Base-by-base conservation (phyloP, 2,329 filamentous ascomycete species). In the Westerdykella aurantiaca region DNA sequence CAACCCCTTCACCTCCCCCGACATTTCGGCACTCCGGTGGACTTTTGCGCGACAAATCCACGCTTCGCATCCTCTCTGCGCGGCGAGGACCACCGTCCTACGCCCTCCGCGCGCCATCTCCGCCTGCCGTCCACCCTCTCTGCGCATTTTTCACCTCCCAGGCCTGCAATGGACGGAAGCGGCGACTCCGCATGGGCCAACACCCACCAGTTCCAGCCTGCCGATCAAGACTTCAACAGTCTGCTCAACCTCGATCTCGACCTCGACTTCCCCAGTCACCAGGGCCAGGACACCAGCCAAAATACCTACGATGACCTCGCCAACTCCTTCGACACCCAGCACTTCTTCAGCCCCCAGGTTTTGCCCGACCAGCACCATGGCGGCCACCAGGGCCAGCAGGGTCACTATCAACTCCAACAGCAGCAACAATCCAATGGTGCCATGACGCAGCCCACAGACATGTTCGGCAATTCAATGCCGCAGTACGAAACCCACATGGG, bases 161-260 rank as follows among this genome's bases (percentile, higher is more conserved):
- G 35, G 22, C 38, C 46, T 41, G 34, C 50, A 41, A 69, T 67
- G 64, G 55, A 65, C 57, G 55, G 56, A 49, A 49, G 55, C 31
- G 53, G 50, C 38, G 47, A 53, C 25, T 54, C 62, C 48, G 48
- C 65, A 50, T 74, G 71, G 72, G 58, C 67, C 38, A 62, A 56
- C 46, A 54, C 55, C 29, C 68, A 70, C 45, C 63, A 63, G 18
- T 63, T 69, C 47, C 68, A 71, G 43, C 53, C 62, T 31, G 56
- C 66, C 31, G 61, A 68, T 23, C 63, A 59, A 31, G 68, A 72
- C 47, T 68, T 73, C 42, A 63, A 59, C 45, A 68, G 66, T 46
- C 61, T 74, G 37, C 67, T 74, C 53, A 12, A 29, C 25, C 25
- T 29, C 25, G 25, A 29, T 29, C 25, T 29, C 25, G 68, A 72